Base-by-base conservation (phyloP, 345 rosid genomes). In the Populus davidiana region DNA sequence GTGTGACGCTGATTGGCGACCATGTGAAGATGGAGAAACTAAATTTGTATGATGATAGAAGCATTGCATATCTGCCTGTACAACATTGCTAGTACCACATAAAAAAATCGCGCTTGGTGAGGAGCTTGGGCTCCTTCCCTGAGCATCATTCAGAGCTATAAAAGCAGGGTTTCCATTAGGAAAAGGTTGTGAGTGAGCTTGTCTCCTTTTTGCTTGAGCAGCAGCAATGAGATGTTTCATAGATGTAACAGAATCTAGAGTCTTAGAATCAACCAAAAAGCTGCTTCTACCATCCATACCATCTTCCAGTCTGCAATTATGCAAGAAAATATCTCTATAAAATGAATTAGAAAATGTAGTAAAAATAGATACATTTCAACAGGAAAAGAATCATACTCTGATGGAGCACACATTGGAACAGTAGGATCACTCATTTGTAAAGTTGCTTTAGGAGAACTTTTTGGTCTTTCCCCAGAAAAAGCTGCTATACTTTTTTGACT, bases 141-240 rank as follows among this genome's bases (percentile, higher is more conserved):
- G 90, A 36, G 69, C 39, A 43, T 89, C 92, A 74, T 79, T 77
- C 23, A 70, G 72, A 27, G 86, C 69, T 44, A 83, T 25, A 62
- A 81, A 77, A 68, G 77, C 68, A 75, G 83, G 72, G 83, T 85
- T 86, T 81, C 84, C 91, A 80, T 79, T 35, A 63, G 88, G 74
- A 72, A 83, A 83, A 41, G 82, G 81, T 49, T 89, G 97, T 44
- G 82, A 84, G 71, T 90, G 97, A 78, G 93, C 97, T 83, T 86
- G 87, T 83, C 79, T 90, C 83, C 97, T 90, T 83, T 93, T 96
- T 64, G 92, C 98, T 81, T 90, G 98, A 79, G 98, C 98, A 72
- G 92, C 96, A 72, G 99, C 97, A 85, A 93, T 93, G 68, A 96
- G 95, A 88, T 87, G 81, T 86, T 91, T 92, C 94, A 96, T 86